Base-by-base conservation (phyloP, 208 protist species). In the Wallacemonas rigidus region DNA sequence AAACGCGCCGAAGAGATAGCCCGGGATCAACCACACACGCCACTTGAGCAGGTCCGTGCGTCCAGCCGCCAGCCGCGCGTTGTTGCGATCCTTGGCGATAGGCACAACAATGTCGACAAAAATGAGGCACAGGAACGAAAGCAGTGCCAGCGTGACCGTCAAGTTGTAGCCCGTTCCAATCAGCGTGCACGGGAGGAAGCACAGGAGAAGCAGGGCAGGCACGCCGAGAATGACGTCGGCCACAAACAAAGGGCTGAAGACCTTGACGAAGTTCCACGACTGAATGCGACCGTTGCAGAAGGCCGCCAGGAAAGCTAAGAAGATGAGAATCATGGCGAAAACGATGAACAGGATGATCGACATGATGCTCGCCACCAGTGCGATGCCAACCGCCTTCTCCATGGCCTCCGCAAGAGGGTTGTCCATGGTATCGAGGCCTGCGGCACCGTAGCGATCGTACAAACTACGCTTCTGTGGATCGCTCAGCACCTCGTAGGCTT, bases 401-500 rank as follows among this genome's bases (percentile, higher is more conserved):
- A 81, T 61, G 12, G 69, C 68, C 14, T 77, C 74, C 2, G 79
- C 71, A 14, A 88, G 56, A 2, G 77, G 79, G 77, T 86, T 80
- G 39, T 89, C 81, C 54, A 89, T 68, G 35, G 85, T 71, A 3
- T 70, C 47, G 3, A 89, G 69, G 2, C 83, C 85, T 0, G 76
- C 81, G 44, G 79, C 85, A 6, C 89, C 89, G 44, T 89, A 94
- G 9, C 43, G 15, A 62, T 94, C 89, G 68, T 94, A 94, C 41
- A 90, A 82, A 3, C 48, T 40, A 14, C 80, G 71, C 72, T 88
- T 89, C 48, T 83, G 53, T 40, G 71, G 64, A 72, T 99, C 92
- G 15, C 76, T 88, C 1, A 99, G 88, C 14, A 99, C 90, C 55
- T 99, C 96, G 77, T 99, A 99, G 15, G 98, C 98, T 17, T 85